Evolutionary conservation across 2,329 filamentous ascomycete genomes (phyloP).

Genomic region (Xylariaceae sp.): DNA sequence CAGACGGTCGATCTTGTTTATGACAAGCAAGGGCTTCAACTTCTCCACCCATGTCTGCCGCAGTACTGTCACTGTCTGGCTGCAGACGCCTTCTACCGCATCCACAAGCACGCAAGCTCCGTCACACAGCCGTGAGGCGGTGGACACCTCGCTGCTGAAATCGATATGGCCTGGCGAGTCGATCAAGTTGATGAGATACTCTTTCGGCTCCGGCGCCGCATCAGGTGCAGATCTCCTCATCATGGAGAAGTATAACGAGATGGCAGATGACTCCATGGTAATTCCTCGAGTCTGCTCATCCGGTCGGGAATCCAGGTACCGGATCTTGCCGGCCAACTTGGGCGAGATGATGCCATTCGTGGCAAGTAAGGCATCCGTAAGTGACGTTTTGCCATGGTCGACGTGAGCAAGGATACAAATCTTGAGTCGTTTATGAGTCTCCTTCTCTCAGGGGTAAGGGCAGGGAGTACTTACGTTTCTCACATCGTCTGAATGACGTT

Average conservation of each 20-base stretch:
- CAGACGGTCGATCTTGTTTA: constrained; percentile 97
- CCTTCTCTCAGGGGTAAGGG: no score
- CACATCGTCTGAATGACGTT: constrained; percentile 81
- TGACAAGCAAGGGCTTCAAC: constrained; percentile 86
- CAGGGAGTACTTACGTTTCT: constrained; percentile 67
- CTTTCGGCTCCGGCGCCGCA: constrained; percentile 64
- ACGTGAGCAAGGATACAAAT: constrained; percentile 96
- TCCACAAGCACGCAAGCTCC: constrained; percentile 92
- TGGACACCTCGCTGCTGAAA: constrained; percentile 97
- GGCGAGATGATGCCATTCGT: constrained; percentile 99
- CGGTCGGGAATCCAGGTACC: constrained; percentile 91
- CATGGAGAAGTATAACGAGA: constrained; percentile 94
- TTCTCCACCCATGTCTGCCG: constrained; percentile 95
- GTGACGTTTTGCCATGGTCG: constrained; percentile 96
- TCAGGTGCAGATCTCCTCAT: constrained; percentile 67
- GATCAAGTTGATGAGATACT: constrained; percentile 95
- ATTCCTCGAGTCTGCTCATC: constrained; percentile 96
- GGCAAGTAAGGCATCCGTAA: constrained; percentile 91
- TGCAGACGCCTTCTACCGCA: constrained; percentile 96
- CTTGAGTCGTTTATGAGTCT: constrained; percentile 40
- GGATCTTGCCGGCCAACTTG: constrained; percentile 94
- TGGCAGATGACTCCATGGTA: constrained; percentile 99
- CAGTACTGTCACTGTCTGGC: constrained; percentile 94
- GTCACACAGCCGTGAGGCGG: constrained; percentile 88
- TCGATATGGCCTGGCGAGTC: constrained; percentile 98